Evolutionary conservation across 129 eudicot genomes (phyloP), one percentile per base, ranked within the genome.

Genomic region (Flaveria trinervia): DNA sequence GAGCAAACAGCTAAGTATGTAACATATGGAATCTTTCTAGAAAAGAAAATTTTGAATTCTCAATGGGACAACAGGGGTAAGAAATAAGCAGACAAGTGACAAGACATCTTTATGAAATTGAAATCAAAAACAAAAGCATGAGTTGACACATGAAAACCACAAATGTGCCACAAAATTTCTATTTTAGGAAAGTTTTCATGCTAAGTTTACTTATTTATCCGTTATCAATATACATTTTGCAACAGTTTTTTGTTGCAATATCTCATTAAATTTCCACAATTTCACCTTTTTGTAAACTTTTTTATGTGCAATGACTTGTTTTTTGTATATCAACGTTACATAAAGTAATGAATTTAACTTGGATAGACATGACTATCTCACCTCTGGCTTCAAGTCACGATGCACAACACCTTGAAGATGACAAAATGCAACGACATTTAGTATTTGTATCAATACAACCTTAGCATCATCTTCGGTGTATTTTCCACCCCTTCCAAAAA

Each of bases 371-470:
- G 50, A 68, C 59, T 44, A 67, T 72, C 87, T 75, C 77, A 90
- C 98, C 98, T 93, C 98, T 14, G 97, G 98, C 75, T 93, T 93
- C 57, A 93, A 92, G 83, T 93, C 98, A 28, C 97, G 94, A 78
- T 95, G 99, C 48, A 95, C 99, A 66, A 95, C 99, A 33, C 98
- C 98, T 80, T 93, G 98, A 74, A 93, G 89, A 89, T 93, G 98
- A 79, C 97, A 93, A 78, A 87, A 94, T 77, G 98, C 79, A 78
- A 91, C 98, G 16, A 91, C 89, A 65, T 89, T 95, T 11, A 95
- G 44, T 80, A 95, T 91, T 77, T 95, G 99, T 33, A 88, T 77
- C 84, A 95, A 79, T 48, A 95, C 93, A 8, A 56, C 79, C 83
- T 95, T 95, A 43, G 99, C 99, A 75, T 95, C 99, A 6, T 88